Base-by-base conservation (phyloP, 345 rosid genomes). In the Acer saccharum region DNA sequence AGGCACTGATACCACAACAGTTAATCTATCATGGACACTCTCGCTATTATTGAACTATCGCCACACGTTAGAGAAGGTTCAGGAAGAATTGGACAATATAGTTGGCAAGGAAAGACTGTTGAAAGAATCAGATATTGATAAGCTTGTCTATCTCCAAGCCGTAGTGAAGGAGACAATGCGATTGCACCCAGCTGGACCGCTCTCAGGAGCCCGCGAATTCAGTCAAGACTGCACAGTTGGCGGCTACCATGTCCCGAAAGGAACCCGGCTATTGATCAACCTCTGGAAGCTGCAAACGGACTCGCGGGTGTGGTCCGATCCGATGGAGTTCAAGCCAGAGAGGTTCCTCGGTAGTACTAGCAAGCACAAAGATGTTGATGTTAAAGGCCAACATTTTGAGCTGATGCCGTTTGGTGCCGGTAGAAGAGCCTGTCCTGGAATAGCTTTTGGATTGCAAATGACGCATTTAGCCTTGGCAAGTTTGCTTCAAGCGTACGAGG, bases 391-490 rank as follows among this genome's bases (percentile, higher is more conserved):
- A 58, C 54, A 81, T 76, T 84, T 81, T 32, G 86, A 78, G 21
- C 66, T 82, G 9, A 65, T 86, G 10, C 89, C 91, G 17, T 88
- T 88, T 72, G 88, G 91, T 43, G 52, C 78, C 4, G 88, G 91
- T 1, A 81, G 91, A 60, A 77, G 87, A 52, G 35, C 57, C 1
- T 88, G 89, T 44, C 88, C 89, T 0, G 88, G 88, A 5, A 66
- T 80, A 10, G 5, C 55, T 39, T 50, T 76, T 5, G 88, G 48
- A 0, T 54, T 86, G 6, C 80, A 66, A 27, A 73, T 76, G 74
- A 60, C 82, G 17, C 84, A 81, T 35, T 14, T 85, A 55, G 57
- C 70, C 6, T 39, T 87, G 20, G 90, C 87, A 2, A 62, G 63
- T 32, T 69, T 87, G 18, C 68, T 87, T 0, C 90, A 83, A 10